Percentiles rank a stretch among this genome's conserved stretches.
Conservation (phyloP, 352 stramenopile genomes). For the Elongisporangium prolatum region DNA sequence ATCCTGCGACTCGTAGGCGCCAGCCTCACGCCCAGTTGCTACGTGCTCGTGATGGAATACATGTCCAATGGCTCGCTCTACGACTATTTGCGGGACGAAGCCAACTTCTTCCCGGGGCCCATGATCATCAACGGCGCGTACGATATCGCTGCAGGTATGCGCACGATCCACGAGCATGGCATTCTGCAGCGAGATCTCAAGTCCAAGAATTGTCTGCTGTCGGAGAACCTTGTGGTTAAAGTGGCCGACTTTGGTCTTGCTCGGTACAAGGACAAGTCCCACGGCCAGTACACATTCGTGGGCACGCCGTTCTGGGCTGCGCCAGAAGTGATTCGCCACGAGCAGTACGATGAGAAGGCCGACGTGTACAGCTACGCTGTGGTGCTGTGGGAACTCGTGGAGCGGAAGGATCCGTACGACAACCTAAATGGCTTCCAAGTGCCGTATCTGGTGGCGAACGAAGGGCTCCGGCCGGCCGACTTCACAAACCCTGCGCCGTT, state of each 20-base stretch:
- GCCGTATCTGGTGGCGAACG: slow-evolving; percentile 61
- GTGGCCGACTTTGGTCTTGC: slow-evolving; percentile 72
- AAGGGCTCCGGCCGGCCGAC: slow-evolving; percentile 46
- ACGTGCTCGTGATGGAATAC: slow-evolving; percentile 84
- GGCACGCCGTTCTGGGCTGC: slow-evolving; percentile 77
- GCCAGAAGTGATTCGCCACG: slow-evolving; percentile 72
- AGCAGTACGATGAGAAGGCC: slow-evolving; percentile 70
- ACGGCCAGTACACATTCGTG: slow-evolving; percentile 64
- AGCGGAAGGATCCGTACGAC: slow-evolving; percentile 72
- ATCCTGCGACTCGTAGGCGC: slow-evolving; percentile 74
- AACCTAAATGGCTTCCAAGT: slow-evolving; percentile 74
- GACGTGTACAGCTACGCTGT: slow-evolving; percentile 78
- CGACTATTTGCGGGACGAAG: slow-evolving; percentile 68
- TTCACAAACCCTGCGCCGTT: slow-evolving; percentile 50
- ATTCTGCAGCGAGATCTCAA: slow-evolving; percentile 75
- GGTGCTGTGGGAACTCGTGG: slow-evolving; percentile 71
- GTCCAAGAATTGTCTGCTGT: slow-evolving; percentile 75
- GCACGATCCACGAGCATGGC: slow-evolving; percentile 44
- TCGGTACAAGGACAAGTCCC: slow-evolving; percentile 38
- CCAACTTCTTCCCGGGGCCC: slow-evolving; percentile 65
- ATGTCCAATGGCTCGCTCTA: slow-evolving; percentile 84
- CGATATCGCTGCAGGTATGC: slow-evolving; percentile 66
- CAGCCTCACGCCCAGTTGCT: slow-evolving; percentile 69
- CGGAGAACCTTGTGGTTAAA: slow-evolving; percentile 73
- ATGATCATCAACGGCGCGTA: slow-evolving; percentile 56